phyloP scores from a whole-genome alignment of 345 rosid species.

The Linum lewisii region DNA sequence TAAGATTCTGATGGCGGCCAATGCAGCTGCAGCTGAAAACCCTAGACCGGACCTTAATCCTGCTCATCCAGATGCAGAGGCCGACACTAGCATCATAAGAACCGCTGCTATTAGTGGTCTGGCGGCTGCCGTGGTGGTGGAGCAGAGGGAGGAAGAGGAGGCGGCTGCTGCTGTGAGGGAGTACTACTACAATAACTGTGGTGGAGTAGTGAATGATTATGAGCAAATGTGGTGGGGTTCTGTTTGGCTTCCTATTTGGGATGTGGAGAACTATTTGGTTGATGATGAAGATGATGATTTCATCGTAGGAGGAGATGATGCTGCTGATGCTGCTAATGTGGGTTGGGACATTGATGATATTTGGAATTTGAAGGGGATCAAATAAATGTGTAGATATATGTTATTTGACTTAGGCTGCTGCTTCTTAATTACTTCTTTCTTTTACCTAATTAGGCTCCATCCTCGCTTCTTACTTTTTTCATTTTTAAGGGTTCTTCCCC shows the following conservation, averaged over 20 bases:
- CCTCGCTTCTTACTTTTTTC: no score
- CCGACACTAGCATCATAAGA: no score
- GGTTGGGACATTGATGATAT: conserved; percentile 53
- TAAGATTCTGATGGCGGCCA: background rate
- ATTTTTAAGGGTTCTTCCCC: no score
- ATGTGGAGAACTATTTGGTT: conserved; percentile 34
- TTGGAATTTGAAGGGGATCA: conserved; percentile 45
- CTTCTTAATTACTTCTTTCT: no score
- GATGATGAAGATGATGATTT: conserved; percentile 15
- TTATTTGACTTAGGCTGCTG: no score
- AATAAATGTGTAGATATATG: background rate
- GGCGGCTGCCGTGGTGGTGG: conserved; percentile 7
- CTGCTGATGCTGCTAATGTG: conserved; percentile 28
- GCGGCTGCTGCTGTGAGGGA: background rate
- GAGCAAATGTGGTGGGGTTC: conserved; percentile 57
- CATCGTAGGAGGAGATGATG: conserved; percentile 12
- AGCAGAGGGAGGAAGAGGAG: conserved; percentile 4
- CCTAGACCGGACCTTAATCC: no score
- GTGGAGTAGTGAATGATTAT: conserved; percentile 15
- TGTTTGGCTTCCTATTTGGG: conserved; percentile 52
- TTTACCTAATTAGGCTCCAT: no score
- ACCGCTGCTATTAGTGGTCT: no score
- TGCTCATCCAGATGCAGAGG: no score
- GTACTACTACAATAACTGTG: background rate
- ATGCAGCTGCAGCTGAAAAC: no score